Percentiles rank a stretch among this genome's conserved stretches.
phyloP scores from a whole-genome alignment of 495 filamentous ascomycete species.

The Hypoxylon fuscum region DNA sequence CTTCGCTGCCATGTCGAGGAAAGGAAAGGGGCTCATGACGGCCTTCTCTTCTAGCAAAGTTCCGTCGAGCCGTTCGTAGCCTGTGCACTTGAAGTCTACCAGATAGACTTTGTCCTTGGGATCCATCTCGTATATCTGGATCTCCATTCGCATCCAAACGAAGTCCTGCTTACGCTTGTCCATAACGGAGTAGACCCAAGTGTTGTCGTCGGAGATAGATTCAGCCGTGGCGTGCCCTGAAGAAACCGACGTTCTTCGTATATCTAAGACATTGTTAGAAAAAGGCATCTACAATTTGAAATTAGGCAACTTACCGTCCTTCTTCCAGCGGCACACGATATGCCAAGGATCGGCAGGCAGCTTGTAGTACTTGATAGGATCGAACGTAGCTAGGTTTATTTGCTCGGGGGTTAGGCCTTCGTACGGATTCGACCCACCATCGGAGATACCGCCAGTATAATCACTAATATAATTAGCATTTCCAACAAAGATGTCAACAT shows the following conservation, averaged over 20 bases:
- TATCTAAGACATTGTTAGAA: constrained; percentile 43
- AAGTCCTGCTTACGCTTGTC: constrained; percentile 59
- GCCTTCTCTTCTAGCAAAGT: constrained; percentile 73
- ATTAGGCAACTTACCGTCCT: constrained; percentile 71
- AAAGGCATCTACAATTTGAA: neutral
- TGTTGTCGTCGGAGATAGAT: constrained; percentile 45
- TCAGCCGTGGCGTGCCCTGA: constrained; percentile 41
- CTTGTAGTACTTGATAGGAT: constrained; percentile 64
- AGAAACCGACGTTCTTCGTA: constrained; percentile 49
- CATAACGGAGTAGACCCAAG: constrained; percentile 49
- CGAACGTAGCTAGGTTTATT: constrained; percentile 43
- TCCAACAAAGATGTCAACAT: neutral
- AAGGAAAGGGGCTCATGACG: constrained; percentile 78
- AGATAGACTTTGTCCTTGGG: constrained; percentile 79
- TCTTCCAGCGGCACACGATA: constrained; percentile 86
- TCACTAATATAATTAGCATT: constrained; percentile 31
- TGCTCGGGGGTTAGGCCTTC: constrained; percentile 35
- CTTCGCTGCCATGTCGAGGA: constrained; percentile 75
- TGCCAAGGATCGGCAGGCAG: constrained; percentile 96
- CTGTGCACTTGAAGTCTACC: constrained; percentile 99
- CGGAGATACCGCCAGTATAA: constrained; percentile 27
- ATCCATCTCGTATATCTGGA: constrained; percentile 97
- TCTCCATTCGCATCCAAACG: constrained; percentile 87
- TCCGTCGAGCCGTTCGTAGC: constrained; percentile 80
- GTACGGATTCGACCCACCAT: constrained; percentile 40